phyloP scores from a whole-genome alignment of 805 yeast species.

The Metschnikowia henanensis region DNA sequence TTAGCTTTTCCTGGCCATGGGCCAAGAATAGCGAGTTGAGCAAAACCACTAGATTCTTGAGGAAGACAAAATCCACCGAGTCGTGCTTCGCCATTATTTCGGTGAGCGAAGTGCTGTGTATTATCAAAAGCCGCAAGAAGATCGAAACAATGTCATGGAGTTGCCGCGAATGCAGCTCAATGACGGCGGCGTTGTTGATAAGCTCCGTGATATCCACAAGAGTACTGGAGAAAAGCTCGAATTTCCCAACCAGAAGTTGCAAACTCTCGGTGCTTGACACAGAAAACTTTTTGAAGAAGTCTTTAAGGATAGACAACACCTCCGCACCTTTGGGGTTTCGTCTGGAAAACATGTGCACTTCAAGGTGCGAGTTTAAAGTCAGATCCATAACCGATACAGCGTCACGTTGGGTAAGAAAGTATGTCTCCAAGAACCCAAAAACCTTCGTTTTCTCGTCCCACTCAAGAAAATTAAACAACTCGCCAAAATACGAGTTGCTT shows the following conservation, averaged over 20 bases:
- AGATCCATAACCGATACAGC: conserved; percentile 8
- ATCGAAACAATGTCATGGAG: conserved; percentile 41
- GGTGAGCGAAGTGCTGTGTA: conserved; percentile 54
- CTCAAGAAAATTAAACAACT: conserved; percentile 33
- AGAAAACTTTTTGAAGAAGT: conserved; percentile 48
- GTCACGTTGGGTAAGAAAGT: conserved; percentile 23
- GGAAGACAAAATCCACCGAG: conserved; percentile 45
- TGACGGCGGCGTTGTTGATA: conserved; percentile 12
- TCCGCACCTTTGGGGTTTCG: conserved; percentile 15
- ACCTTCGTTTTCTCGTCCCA: conserved; percentile 29
- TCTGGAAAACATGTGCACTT: background rate
- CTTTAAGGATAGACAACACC: conserved; percentile 40
- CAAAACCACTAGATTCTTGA: conserved; percentile 47
- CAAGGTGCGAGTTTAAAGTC: background rate
- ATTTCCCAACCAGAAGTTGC: conserved; percentile 22
- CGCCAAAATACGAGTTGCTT: conserved; percentile 40
- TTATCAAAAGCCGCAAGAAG: conserved; percentile 54
- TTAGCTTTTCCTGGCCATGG: conserved; percentile 43
- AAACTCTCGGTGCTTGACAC: conserved; percentile 28
- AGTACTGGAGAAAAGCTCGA: conserved; percentile 23
- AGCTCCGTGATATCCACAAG: conserved; percentile 23
- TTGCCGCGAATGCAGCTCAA: conserved; percentile 4
- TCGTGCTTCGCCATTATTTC: conserved; percentile 40
- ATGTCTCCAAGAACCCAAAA: conserved; percentile 28
- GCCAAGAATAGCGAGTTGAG: conserved; percentile 43